Base-by-base conservation (phyloP, 169 alveolate genomes). In the Plasmodium adleri region DNA sequence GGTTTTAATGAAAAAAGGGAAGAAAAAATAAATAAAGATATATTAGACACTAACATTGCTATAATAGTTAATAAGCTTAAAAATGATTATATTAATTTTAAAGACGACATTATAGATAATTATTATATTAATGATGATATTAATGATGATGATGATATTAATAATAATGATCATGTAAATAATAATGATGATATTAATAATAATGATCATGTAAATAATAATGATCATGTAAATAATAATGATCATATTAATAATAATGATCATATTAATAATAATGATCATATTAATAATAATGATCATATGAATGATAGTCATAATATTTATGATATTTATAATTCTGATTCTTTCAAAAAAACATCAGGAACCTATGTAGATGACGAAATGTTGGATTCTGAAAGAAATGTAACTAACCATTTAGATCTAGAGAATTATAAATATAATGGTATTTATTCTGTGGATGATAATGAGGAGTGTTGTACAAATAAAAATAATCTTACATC, bases 401-500 rank as follows among this genome's bases (percentile, higher is more conserved):
- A 39, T 39, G 7, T 39, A 39, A 39, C 47, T 39, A 39, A 39
- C 47, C 47, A 39, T 39, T 39, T 39, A 39, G 47, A 39, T 39
- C 5, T 39, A 39, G 9, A 39, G 1, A 39, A 39, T 39, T 5
- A 12, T 56, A 22, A 22, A 56, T 13, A 56, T 56, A 13, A 56
- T 13, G 9, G 24, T 17, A 56, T 12, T 17, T 6, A 15, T 56
- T 56, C 3, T 9, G 47, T 39, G 7, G 7, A 39, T 15, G 24
- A 56, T 15, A 17, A 56, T 13, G 24, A 56, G 32, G 20, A 56
- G 17, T 8, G 9, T 17, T 12, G 1, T 56, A 56, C 22, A 56
- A 62, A n/a, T 62, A 62, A 66, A 28, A 66, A 66, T 26, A 32
- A 66, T 32, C 15, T 8, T 54, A 28, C 74, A 28, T 28, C 45